phyloP scores from a whole-genome alignment of 176 grass and related monocot genomes.

The Melocanna baccifera region DNA sequence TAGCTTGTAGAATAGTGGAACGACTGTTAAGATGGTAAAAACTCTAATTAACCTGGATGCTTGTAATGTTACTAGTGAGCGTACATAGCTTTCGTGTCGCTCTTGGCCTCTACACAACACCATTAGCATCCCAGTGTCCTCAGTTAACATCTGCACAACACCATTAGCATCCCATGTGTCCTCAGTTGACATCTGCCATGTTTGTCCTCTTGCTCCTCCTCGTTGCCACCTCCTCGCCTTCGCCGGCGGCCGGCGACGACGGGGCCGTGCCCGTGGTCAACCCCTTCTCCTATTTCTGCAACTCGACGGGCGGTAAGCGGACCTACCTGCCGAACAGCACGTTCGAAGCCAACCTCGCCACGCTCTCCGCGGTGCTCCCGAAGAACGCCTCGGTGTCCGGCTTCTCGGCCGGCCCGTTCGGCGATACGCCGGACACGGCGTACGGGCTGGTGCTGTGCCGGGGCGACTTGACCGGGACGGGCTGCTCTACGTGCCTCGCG shows the following conservation, averaged over 20 bases:
- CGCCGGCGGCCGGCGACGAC: neutral
- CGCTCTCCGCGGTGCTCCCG: conserved; percentile 25
- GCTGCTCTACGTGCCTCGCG: conserved; percentile 29
- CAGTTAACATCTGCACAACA: neutral
- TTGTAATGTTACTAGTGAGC: conserved; percentile 1
- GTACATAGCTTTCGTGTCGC: conserved; percentile 6
- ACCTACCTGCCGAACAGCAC: conserved; percentile 33
- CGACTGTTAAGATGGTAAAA: too few species aligned
- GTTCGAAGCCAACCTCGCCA: conserved; percentile 38
- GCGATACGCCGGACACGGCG: conserved; percentile 8
- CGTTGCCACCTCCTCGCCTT: neutral
- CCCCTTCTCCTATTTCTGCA: conserved; percentile 26
- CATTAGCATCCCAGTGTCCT: neutral
- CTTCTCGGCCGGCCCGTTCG: conserved; percentile 32
- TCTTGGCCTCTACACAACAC: neutral
- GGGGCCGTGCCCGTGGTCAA: conserved; percentile 26
- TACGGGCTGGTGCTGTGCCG: conserved; percentile 55
- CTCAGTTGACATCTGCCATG: conserved; percentile 18
- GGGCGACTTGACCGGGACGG: conserved; percentile 13
- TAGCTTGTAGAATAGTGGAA: too few species aligned
- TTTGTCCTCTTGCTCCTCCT: conserved; percentile 33
- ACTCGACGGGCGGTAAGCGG: neutral
- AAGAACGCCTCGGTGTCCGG: conserved; percentile 26
- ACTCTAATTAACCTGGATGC: neutral
- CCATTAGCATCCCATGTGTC: neutral